Conservation (phyloP, 2,329 filamentous ascomycete genomes). For the Pseudogymnoascus sp. region DNA sequence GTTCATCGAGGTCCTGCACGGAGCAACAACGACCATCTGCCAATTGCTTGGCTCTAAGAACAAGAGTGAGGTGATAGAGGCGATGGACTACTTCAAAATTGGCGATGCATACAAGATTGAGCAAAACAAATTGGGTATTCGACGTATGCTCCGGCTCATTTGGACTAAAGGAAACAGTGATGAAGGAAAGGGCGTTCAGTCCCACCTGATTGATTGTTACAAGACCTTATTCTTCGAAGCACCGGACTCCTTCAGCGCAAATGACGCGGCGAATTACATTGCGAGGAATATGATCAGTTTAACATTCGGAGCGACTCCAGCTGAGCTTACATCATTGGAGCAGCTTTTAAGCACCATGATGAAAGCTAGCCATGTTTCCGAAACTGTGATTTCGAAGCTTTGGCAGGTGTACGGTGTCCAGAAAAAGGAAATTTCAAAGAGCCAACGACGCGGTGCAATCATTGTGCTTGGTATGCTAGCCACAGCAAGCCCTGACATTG, state of each 20-base stretch:
- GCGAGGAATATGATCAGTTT: slow-evolving; percentile 98
- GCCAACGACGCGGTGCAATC: slow-evolving; percentile 83
- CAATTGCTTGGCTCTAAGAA: slow-evolving; percentile 90
- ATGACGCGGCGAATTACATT: slow-evolving; percentile 91
- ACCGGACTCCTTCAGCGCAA: slow-evolving; percentile 75
- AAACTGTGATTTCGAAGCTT: slow-evolving; percentile 79
- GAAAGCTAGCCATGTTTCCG: slow-evolving; percentile 80
- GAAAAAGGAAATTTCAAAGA: slow-evolving; percentile 84
- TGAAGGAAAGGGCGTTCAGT: slow-evolving; percentile 95
- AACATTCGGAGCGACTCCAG: slow-evolving; percentile 89
- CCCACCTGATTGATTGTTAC: slow-evolving; percentile 94
- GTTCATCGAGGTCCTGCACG: slow-evolving; percentile 87
- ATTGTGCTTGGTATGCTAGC: slow-evolving; percentile 97
- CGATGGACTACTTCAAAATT: slow-evolving; percentile 96
- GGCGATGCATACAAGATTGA: slow-evolving; percentile 95
- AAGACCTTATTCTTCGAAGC: slow-evolving; percentile 93
- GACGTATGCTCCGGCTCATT: slow-evolving; percentile 91
- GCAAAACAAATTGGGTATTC: slow-evolving; percentile 83
- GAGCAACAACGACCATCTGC: slow-evolving; percentile 69
- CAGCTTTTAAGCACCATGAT: slow-evolving; percentile 96
- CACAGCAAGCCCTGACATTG: slow-evolving; percentile 83
- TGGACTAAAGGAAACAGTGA: slow-evolving; percentile 99
- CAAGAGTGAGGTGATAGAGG: slow-evolving; percentile 97
- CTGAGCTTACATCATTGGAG: slow-evolving; percentile 90
- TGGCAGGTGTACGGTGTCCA: slow-evolving; percentile 98